Base-by-base conservation (phyloP, 768 basidiomycete genomes). In the Auricularia auricula-judae region DNA sequence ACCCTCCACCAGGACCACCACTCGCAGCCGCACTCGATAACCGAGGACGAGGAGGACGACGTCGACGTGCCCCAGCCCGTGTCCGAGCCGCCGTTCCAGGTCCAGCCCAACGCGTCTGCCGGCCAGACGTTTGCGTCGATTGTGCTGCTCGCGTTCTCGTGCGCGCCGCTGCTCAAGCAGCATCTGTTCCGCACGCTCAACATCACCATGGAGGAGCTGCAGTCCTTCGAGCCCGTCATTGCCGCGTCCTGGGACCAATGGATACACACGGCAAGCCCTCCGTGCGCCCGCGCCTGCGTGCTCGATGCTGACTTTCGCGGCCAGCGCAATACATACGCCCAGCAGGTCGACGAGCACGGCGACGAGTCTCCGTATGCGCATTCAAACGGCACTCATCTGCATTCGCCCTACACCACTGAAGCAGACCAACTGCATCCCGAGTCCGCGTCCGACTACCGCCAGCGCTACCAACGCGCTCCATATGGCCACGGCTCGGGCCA, bases 201-300 rank as follows among this genome's bases (percentile, higher is more conserved):
- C 67, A 86, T 92, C 83, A 84, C 87, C 35, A 84, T 84, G 74
- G 89, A 91, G 62, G 91, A 93, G 70, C 80, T 93, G 18, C 85
- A 84, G 2, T 84, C 87, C 10, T 76, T 93, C 61, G 88, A 92
- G 71, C 87, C 89, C 34, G 78, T 90, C 68, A 86, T 93, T 58
- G 89, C 91, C 4, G 86, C 88, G 56, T 89, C 89, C 18, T 93
- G 89, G 82, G 91, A 93, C 65, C 86, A 88, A 47, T 93, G 91
- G 91, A 86, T 92, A 69, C 84, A 85, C 68, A 86, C 87, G 73
- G 89, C 91, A 71, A 64, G 82, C 61, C 16, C 18, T 21, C 14
- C 18, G 11, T 10, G 10, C 47, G 14, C 11, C 21, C 16, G 47
- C 47, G 10, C 5, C 5, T 12, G 18, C 11, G 1, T 21, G 11